These are phyloP conservation scores for Peterozyma toletana DNA, from an alignment of 805 yeast genomes.

Conservation along the genomic window DNA sequence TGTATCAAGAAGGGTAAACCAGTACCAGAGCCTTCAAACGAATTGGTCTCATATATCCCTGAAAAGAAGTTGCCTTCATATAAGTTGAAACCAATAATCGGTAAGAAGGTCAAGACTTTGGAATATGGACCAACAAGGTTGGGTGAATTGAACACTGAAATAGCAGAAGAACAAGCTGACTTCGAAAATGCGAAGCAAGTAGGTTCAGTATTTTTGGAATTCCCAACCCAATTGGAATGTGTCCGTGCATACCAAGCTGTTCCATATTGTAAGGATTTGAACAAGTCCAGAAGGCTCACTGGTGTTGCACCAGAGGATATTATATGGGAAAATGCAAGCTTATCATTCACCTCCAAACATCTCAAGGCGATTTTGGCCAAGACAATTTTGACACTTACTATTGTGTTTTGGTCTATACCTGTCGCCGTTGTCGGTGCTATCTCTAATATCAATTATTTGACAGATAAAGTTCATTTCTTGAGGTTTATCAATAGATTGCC, in stretches of 20 bases:
- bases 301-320: constrained; percentile 78
- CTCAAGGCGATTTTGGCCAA: constrained; percentile 52
- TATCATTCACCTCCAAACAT: constrained; percentile 49
- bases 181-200: constrained; percentile 44
- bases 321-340: constrained; percentile 71
- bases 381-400: constrained; percentile 55
- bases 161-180: constrained; percentile 47
- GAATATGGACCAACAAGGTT: constrained; percentile 62
- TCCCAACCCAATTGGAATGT: constrained; percentile 78
- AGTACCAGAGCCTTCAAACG: constrained; percentile 49
- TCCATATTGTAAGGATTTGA: constrained; percentile 42
- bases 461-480: constrained; percentile 65
- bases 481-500: constrained; percentile 75
- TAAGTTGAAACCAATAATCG: constrained; percentile 60
- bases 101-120: constrained; percentile 81
- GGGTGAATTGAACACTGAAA: constrained; percentile 62
- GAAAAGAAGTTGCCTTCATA: constrained; percentile 81
- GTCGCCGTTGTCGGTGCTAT: constrained; percentile 96
- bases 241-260: constrained; percentile 86
- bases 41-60: constrained; percentile 53
- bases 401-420: constrained; percentile 93
- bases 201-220: constrained; percentile 74
- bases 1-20: constrained; percentile 50
- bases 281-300: constrained; percentile 39
- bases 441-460: constrained; percentile 76